Conservation (phyloP, 208 protist species). For the Leishmania guyanensis region DNA sequence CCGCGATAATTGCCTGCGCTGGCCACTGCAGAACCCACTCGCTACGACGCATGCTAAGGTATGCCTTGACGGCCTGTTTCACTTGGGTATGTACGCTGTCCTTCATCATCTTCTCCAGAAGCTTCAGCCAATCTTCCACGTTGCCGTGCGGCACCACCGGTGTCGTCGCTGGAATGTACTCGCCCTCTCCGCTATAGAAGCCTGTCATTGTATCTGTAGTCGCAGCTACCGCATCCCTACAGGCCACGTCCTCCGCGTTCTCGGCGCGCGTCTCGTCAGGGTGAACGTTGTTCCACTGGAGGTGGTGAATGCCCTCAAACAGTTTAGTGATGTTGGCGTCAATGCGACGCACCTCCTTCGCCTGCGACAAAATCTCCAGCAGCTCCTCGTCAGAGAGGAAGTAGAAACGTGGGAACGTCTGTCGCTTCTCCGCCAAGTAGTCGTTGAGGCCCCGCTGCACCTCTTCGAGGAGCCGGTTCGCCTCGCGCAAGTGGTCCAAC, state of each 20-base stretch:
- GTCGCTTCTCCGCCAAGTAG: conserved; percentile 96
- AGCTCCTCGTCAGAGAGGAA: conserved; percentile 95
- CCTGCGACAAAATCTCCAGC: conserved; percentile 96
- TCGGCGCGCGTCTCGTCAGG: neutral
- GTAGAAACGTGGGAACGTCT: conserved; percentile 95
- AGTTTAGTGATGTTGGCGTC: conserved; percentile 95
- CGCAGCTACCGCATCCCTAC: neutral
- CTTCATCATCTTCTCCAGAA: conserved; percentile 96
- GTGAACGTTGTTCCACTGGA: conserved; percentile 75
- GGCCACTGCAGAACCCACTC: conserved; percentile 93
- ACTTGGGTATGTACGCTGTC: conserved; percentile 83
- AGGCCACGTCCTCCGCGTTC: neutral
- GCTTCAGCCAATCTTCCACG: conserved; percentile 96
- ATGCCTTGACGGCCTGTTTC: conserved; percentile 58
- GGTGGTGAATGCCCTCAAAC: conserved; percentile 93
- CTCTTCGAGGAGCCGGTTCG: conserved; percentile 94
- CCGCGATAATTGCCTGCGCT: conserved; percentile 93
- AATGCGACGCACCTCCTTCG: conserved; percentile 95
- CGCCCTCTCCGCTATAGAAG: conserved; percentile 94
- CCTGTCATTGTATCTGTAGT: conserved; percentile 74
- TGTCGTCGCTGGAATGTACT: conserved; percentile 88
- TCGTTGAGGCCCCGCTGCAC: conserved; percentile 97
- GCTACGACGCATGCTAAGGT: conserved; percentile 64
- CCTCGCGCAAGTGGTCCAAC: conserved; percentile 93
- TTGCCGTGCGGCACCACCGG: conserved; percentile 91